Base-by-base conservation (phyloP, 176 grass and related monocot genomes). In the Oryza punctata region DNA sequence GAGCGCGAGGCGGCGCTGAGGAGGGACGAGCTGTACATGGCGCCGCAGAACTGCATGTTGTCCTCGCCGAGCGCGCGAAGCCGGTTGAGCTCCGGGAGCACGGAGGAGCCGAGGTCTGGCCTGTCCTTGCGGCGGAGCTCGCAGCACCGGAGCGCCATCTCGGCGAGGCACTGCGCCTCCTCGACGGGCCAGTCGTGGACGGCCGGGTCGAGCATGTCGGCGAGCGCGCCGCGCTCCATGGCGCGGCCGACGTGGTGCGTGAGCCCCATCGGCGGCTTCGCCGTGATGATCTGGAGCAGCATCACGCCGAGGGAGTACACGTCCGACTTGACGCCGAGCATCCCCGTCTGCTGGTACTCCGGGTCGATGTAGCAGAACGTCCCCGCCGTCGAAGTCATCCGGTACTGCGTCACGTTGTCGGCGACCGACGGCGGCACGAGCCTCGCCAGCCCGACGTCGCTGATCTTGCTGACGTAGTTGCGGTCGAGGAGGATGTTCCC, bases 291-390 rank as follows among this genome's bases (percentile, higher is more conserved):
- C 85, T 95, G 93, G 82, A 92, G 75, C 72, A 95, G 82, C 93
- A 95, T 86, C 16, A 95, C 75, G 3, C 90, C 93, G 5, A 95
- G 77, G 0, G 93, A 95, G 83, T 95, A 95, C 14, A 95, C 63
- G 88, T 95, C 90, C 0, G 93, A 95, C 76, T 95, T 95, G 2
- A 81, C 70, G 3, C 93, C 88, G 3, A 95, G 90, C 93, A 95
- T 88, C 12, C 93, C 93, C 25, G 93, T 95, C 82, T 95, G 93
- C 88, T 95, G 93, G 85, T 92, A 95, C 93, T 95, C 93, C 59
- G 93, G 90, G 66, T 95, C 93, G 77, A 95, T 95, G 90, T 95
- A 95, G 78, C 93, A 95, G 85, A 95, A 92, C 0, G 93, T 92
- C 0, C 93, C 93, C 11, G 93, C 93, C 0, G 88, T 90, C 4